A percentile compares a stretch with the other conserved stretches of the same genome.
phyloP scores from a whole-genome alignment of 192 early-diverging fungal genomes.

The Tieghemiomyces parasiticus region DNA sequence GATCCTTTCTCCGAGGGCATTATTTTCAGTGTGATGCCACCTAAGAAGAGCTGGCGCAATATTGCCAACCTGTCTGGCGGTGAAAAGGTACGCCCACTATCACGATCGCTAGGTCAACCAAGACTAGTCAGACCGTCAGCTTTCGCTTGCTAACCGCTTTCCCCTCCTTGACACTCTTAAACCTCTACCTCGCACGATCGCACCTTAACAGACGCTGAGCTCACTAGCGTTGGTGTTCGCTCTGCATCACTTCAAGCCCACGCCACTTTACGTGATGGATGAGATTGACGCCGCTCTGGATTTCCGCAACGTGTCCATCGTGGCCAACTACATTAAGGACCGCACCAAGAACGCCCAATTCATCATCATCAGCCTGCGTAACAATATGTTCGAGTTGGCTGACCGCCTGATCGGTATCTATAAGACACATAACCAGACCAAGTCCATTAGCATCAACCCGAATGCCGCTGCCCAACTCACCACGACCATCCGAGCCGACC shows the following conservation, averaged over 20 bases:
- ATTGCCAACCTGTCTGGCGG: constrained; percentile 98
- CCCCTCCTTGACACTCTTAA: too few species aligned
- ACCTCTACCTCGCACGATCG: too few species aligned
- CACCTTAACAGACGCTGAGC: constrained; percentile 86
- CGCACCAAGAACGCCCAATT: constrained; percentile 96
- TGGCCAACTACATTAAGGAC: constrained; percentile 98
- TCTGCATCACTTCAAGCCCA: constrained; percentile 97
- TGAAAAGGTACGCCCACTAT: constrained; percentile 92
- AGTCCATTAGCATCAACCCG: constrained; percentile 60
- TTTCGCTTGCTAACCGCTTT: too few species aligned
- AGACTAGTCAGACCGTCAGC: too few species aligned
- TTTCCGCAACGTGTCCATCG: constrained; percentile 97
- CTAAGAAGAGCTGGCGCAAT: constrained; percentile 99
- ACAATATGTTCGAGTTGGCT: constrained; percentile 99
- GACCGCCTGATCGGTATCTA: constrained; percentile 98
- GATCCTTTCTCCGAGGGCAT: constrained; percentile 99
- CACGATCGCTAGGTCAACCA: too few species aligned
- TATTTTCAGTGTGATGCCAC: constrained; percentile 98
- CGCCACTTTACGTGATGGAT: constrained; percentile 99
- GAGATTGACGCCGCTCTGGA: constrained; percentile 99
- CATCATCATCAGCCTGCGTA: constrained; percentile 93
- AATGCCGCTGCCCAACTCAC: constrained; percentile 7
- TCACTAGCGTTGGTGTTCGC: constrained; percentile 99
- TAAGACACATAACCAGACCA: constrained; percentile 86
- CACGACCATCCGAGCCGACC: not conserved